Base-by-base conservation (phyloP, 2,329 filamentous ascomycete genomes). In the Rhytidhysteron rufulum region DNA sequence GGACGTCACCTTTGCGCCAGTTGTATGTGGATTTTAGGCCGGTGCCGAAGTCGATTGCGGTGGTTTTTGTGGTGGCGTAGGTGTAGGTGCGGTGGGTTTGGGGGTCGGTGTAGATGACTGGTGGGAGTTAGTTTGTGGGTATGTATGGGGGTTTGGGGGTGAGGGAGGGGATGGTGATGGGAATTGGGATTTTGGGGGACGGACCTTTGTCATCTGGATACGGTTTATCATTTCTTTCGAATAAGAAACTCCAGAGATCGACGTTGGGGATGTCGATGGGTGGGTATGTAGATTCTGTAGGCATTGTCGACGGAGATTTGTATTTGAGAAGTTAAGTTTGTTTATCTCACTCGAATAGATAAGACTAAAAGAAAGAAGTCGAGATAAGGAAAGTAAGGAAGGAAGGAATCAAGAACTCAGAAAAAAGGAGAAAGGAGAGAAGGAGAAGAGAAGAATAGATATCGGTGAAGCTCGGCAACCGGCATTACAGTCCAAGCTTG, bases 1-100 rank as follows among this genome's bases (percentile, higher is more conserved):
- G 74, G 2, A 93, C 86, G 60, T 96, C 87, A 55, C 86, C 86
- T 59, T 85, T 89, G 52, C 82, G 75, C 85, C 89, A 95, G 36
- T 82, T 75, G 77, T 83, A 91, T 17, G 74, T 66, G 19, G 83
- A 78, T 56, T 82, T 83, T 16, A 97, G 75, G 1, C 87, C 90
- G 49, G 83, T 81, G 37, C 88, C 90, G 51, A 96, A 94, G n/a
- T 81, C 77, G 29, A 82, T 67, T 1, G 88, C 84, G 13, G 79
- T 72, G 45, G 72, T 71, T 53, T 79, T 83, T 41, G 87, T 68
- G 47, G 88, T 74, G 22, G 73, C 73, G 62, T 80, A 90, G 33
- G 82, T 94, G 66, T 95, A 88, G 24, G 71, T 68, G 17, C 79
- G 72, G 38, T 76, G 73, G 3, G 86, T 86, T 46, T 86, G 81